Evolutionary conservation across 441 rosid species (phyloP).

Genomic region (Mallotus japonicus): DNA sequence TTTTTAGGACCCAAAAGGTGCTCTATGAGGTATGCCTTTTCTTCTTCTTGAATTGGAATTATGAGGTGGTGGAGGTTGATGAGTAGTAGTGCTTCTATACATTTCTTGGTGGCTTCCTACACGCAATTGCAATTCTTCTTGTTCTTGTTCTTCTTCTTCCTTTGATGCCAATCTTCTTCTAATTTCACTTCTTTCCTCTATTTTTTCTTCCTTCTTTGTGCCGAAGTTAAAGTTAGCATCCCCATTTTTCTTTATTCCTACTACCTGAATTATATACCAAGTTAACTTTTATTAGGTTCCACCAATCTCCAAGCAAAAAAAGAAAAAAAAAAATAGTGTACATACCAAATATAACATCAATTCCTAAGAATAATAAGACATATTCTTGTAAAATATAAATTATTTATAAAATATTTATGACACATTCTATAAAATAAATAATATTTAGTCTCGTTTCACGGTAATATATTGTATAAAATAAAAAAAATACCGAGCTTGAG

Average conservation of each 20-base stretch:
- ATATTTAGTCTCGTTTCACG: no score
- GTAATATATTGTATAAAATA: no score
- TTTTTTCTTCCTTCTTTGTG: conserved; percentile 31
- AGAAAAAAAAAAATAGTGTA: no score
- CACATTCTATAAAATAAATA: no score
- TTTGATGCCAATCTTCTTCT: conserved; percentile 33
- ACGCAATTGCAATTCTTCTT: conserved; percentile 35
- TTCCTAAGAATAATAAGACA: no score
- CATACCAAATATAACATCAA: neutral
- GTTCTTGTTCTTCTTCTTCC: conserved; percentile 44
- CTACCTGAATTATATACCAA: conserved; percentile 40
- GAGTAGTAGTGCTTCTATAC: conserved; percentile 38
- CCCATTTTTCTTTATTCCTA: conserved; percentile 54
- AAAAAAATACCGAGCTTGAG: no score
- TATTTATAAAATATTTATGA: no score
- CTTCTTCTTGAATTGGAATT: conserved; percentile 65
- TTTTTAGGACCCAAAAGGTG: conserved; percentile 55
- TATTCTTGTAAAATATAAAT: no score
- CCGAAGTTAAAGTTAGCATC: conserved; percentile 39
- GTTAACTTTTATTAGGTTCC: neutral
- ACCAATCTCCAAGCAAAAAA: neutral
- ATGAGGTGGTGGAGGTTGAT: conserved; percentile 35
- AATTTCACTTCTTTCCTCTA: conserved; percentile 31
- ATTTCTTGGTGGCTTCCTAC: conserved; percentile 52
- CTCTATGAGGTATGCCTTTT: conserved; percentile 84